These are phyloP conservation scores for Lagenaria siceraria DNA, from an alignment of 306 rosid species.

Conservation along the genomic window DNA sequence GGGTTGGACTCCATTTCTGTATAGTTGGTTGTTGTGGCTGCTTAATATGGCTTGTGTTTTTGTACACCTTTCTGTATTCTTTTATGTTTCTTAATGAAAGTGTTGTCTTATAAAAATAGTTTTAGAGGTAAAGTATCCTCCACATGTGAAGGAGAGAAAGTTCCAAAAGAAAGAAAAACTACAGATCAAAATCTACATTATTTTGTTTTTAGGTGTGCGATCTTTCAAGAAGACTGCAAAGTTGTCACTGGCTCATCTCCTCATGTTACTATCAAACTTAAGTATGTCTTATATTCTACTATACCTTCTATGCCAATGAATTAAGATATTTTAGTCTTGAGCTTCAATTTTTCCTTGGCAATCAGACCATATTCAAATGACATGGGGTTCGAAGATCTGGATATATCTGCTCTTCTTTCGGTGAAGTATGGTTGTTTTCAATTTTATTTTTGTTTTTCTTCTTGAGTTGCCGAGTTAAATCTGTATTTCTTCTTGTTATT, in stretches of 20 bases:
- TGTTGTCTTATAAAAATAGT: background rate
- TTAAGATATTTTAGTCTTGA: constrained; percentile 3
- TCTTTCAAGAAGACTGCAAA: constrained; percentile 77
- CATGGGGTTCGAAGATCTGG: constrained; percentile 83
- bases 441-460: background rate
- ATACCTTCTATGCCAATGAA: background rate
- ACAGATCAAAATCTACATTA: background rate
- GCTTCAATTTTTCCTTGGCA: constrained; percentile 10
- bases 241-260: constrained; percentile 40
- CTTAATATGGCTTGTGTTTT: background rate
- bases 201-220: constrained; percentile 42
- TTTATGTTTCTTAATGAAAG: background rate
- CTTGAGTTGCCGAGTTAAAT: constrained; percentile 6
- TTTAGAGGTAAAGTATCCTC: background rate
- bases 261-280: constrained; percentile 53
- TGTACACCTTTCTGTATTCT: background rate
- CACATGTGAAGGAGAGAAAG: background rate
- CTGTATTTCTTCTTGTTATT: background rate
- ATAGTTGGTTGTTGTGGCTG: too few relatives aligned
- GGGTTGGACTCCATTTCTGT: too few relatives aligned
- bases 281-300: constrained; percentile 24
- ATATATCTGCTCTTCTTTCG: constrained; percentile 60
- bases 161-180: background rate
- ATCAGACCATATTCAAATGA: constrained; percentile 78
- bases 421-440: constrained; percentile 39